Conservation (phyloP, 2,329 filamentous ascomycete species). For the Colletotrichum viniferum region DNA sequence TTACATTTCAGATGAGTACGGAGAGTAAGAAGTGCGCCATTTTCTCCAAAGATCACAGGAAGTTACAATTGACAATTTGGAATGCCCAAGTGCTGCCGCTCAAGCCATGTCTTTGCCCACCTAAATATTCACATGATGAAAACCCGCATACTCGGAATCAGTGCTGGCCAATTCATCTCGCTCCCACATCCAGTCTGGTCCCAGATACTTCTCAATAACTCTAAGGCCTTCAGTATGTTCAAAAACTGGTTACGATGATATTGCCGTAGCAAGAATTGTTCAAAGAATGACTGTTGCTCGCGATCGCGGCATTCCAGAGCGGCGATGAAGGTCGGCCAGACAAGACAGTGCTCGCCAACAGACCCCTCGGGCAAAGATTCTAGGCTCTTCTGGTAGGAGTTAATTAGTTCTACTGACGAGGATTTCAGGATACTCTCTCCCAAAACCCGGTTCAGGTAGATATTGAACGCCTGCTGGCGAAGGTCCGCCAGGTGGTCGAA, state of each 20-base stretch:
- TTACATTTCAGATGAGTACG: neutral
- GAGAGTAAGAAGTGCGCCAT: too few species aligned
- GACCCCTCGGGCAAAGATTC: neutral
- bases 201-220: neutral
- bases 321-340: conserved; percentile 9
- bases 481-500: neutral
- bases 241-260: neutral
- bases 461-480: conserved; percentile 5
- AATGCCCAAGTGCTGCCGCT: neutral
- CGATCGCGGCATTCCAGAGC: neutral
- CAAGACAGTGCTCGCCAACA: neutral
- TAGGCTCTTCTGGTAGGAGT: neutral
- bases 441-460: neutral
- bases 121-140: neutral
- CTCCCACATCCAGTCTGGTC: neutral
- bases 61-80: neutral
- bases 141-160: neutral
- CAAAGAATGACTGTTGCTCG: conserved; percentile 2
- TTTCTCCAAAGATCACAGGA: rapidly evolving
- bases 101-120: neutral
- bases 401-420: neutral
- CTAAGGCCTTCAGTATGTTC: neutral
- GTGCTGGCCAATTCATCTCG: neutral
- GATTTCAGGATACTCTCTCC: neutral
- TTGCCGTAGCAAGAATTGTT: neutral